phyloP scores from a whole-genome alignment of 1,284 basidiomycete genomes.

The Sutorius eximius region DNA sequence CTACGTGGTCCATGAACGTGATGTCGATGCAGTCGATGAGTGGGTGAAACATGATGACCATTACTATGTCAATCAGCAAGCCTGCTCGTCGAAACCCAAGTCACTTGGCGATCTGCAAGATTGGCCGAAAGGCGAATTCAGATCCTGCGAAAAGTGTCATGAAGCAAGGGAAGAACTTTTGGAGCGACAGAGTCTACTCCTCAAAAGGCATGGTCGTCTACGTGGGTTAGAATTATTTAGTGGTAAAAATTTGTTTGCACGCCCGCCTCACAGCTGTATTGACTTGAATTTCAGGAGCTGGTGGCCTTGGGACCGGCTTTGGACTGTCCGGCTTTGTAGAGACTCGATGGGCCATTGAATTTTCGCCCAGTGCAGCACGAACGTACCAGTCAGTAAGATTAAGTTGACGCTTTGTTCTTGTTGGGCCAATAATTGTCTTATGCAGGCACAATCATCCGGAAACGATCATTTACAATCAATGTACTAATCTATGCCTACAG shows the following conservation, averaged over 20 bases:
- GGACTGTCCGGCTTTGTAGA: conserved; percentile 57
- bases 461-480: conserved; percentile 61
- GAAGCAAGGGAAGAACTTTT: conserved; percentile 32
- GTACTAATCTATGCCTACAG: conserved; percentile 56
- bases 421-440: conserved; percentile 7
- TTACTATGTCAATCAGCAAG: conserved; percentile 49
- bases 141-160: conserved; percentile 41
- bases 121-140: conserved; percentile 32
- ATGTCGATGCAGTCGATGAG: conserved; percentile 37
- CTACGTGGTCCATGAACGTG: conserved; percentile 38
- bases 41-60: conserved; percentile 56
- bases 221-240: conserved; percentile 63
- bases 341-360: conserved; percentile 67
- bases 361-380: conserved; percentile 56
- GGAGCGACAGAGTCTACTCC: conserved; percentile 32
- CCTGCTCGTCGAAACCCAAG: conserved; percentile 14
- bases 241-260: conserved; percentile 39
- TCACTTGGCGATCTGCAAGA: conserved; percentile 30
- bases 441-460: conserved; percentile 57
- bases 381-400: conserved; percentile 59
- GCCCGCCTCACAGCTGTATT: conserved; percentile 3
- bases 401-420: background rate
- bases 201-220: conserved; percentile 43
- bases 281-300: conserved; percentile 51
- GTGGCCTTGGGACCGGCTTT: conserved; percentile 66